phyloP scores from a whole-genome alignment of 139 green algal genomes.

The Coelastrella sp. region DNA sequence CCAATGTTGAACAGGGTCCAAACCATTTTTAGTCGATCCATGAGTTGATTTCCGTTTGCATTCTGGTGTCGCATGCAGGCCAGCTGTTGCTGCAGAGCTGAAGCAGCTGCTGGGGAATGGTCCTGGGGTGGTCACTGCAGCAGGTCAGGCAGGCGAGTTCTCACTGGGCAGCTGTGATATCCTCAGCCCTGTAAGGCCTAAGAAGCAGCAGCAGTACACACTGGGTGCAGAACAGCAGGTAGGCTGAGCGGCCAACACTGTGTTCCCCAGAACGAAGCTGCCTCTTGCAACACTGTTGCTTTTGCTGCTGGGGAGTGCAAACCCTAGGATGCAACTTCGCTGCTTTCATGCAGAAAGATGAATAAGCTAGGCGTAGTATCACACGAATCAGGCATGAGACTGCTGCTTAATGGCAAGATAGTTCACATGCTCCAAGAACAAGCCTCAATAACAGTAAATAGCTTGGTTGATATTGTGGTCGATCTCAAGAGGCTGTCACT shows the following conservation, averaged over 20 bases:
- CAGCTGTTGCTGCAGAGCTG: background rate
- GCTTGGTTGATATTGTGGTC: too few relatives aligned
- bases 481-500: too few relatives aligned
- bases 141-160: background rate
- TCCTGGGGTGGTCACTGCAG: background rate
- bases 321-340: too few relatives aligned
- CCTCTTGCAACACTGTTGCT: background rate
- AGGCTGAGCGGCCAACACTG: background rate
- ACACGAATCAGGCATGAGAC: too few relatives aligned
- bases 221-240: constrained; percentile 32
- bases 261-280: too few relatives aligned
- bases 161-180: constrained; percentile 14
- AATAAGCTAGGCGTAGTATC: too few relatives aligned
- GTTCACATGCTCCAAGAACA: background rate
- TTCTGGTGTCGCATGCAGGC: constrained; percentile 11
- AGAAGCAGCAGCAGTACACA: constrained; percentile 19
- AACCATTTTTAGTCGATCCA: too few relatives aligned
- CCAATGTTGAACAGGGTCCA: too few relatives aligned
- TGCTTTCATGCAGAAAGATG: too few relatives aligned
- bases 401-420: too few relatives aligned
- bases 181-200: constrained; percentile 40
- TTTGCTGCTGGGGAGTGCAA: background rate
- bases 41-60: too few relatives aligned
- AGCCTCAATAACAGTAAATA: background rate
- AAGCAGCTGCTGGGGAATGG: constrained; percentile 14